Base-by-base conservation (phyloP, 169 alveolate genomes). In the Cryptosporidium xiaoi region DNA sequence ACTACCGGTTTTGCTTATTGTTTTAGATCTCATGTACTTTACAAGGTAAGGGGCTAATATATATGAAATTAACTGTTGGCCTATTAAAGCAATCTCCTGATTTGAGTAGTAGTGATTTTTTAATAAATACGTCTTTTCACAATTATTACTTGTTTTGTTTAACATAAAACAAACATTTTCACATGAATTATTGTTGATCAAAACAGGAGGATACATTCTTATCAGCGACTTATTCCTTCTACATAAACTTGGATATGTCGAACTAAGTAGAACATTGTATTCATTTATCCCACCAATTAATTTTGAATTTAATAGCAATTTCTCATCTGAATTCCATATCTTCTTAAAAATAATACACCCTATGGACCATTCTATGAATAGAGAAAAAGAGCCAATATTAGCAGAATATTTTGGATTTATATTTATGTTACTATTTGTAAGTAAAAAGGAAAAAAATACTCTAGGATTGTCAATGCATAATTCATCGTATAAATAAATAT, bases 241-340 rank as follows among this genome's bases (percentile, higher is more conserved):
- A 40, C 69, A 77, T 18, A 18, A 18, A 4, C 51, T 18, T 48
- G 77, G 64, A 48, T 60, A 62, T 12, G 24, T 60, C 27, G 77
- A n/a, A 46, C 40, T 62, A 51, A 77, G 36, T 2, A 77, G 24
- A 15, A 66, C 46, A 44, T 48, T 62, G 3, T 24, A 77, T 20
- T 77, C 77, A 27, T 40, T 62, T 12, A 77, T 10, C 18, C 87
- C 87, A 12, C 87, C 87, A 40, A 56, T 66, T 58, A 29, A 36
- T 10, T 64, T 77, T 1, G 87, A 77, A 5, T 34, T 20, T 36
- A 77, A 46, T 4, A 60, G 20, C 3, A 62, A 29, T n/a, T 62
- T 56, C 34, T 77, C 87, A 60, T 77, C 87, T 24, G 87, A 64
- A 3, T 31, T 71, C 87, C 87, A 77, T 56, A 77, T 44, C 13